A percentile compares a stretch with the other conserved stretches of the same genome.
Evolutionary conservation across 768 basidiomycete genomes (phyloP).

Genomic region (Obba rivulosa): DNA sequence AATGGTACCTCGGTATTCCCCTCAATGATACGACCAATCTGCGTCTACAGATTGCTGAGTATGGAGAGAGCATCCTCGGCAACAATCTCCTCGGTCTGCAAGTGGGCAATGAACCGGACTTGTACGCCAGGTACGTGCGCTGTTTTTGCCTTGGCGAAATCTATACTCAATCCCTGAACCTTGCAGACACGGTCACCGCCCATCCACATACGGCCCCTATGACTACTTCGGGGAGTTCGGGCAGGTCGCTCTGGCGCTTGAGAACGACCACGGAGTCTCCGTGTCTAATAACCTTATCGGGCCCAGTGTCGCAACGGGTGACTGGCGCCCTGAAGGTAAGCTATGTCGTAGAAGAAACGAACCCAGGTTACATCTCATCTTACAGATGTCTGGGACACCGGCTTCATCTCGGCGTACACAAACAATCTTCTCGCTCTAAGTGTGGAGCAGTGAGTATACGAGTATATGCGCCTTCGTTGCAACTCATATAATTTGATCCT

Average conservation of each 20-base stretch:
- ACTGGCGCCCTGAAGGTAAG: constrained; percentile 25
- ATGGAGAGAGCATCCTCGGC: constrained; percentile 39
- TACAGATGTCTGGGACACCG: constrained; percentile 26
- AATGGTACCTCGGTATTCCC: constrained; percentile 43
- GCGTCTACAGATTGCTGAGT: constrained; percentile 31
- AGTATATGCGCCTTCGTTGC: not conserved
- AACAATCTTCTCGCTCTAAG: constrained; percentile 32
- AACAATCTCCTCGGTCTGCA: constrained; percentile 40
- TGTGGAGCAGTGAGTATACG: constrained; percentile 33
- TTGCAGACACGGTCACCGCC: constrained; percentile 33
- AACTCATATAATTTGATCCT: not conserved
- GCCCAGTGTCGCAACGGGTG: constrained; percentile 24
- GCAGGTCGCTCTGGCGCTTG: constrained; percentile 18
- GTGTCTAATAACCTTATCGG: constrained; percentile 25
- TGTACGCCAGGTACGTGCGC: constrained; percentile 40
- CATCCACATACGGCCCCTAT: constrained; percentile 18
- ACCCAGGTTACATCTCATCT: too few relatives aligned
- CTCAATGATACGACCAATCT: constrained; percentile 24
- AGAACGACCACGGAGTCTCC: constrained; percentile 15
- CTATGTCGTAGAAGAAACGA: not conserved
- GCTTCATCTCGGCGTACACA: constrained; percentile 22
- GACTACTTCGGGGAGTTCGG: constrained; percentile 30
- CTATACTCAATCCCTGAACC: too few relatives aligned
- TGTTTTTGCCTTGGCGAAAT: not conserved
- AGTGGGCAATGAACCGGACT: constrained; percentile 56